Evolutionary conservation across 2,329 filamentous ascomycete species (phyloP).

Genomic region (Akanthomyces muscarius): DNA sequence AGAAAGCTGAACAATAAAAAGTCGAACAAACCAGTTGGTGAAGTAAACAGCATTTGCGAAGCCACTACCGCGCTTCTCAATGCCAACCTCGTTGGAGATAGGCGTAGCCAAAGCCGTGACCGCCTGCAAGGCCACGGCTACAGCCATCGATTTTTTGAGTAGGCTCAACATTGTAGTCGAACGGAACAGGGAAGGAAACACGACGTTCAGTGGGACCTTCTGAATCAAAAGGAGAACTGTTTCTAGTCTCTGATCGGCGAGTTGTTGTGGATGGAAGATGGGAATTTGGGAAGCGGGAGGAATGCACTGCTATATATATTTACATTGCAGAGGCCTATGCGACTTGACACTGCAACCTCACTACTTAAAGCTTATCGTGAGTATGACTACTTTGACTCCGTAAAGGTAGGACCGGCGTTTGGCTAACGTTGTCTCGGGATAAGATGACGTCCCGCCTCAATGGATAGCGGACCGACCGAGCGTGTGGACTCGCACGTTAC

Average conservation of each 20-base stretch:
- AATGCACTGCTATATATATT: slow-evolving; percentile 6
- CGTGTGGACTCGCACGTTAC: background rate
- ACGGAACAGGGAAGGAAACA: background rate
- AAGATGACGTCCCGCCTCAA: background rate
- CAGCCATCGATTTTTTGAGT: slow-evolving; percentile 25
- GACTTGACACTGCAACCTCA: background rate
- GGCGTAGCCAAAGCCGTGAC: slow-evolving; percentile 24
- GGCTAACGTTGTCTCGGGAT: slow-evolving; percentile 6
- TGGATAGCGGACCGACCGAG: background rate
- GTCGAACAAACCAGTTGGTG: slow-evolving; percentile 42
- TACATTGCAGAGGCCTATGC: background rate
- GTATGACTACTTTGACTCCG: background rate
- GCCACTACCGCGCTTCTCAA: slow-evolving; percentile 24
- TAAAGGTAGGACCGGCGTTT: background rate
- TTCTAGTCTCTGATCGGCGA: background rate
- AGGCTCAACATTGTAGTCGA: slow-evolving; percentile 25
- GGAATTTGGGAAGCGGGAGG: background rate
- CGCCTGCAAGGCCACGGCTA: slow-evolving; percentile 27
- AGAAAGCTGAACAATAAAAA: background rate
- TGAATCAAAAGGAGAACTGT: background rate
- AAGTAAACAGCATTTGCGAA: slow-evolving; percentile 42
- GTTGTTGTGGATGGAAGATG: background rate
- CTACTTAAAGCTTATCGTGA: background rate
- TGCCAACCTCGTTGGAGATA: slow-evolving; percentile 6
- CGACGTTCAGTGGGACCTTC: background rate